Percentiles rank a stretch among this genome's conserved stretches.
Evolutionary conservation across 2,329 filamentous ascomycete species (phyloP).

Genomic region (Penicillium thymicola): DNA sequence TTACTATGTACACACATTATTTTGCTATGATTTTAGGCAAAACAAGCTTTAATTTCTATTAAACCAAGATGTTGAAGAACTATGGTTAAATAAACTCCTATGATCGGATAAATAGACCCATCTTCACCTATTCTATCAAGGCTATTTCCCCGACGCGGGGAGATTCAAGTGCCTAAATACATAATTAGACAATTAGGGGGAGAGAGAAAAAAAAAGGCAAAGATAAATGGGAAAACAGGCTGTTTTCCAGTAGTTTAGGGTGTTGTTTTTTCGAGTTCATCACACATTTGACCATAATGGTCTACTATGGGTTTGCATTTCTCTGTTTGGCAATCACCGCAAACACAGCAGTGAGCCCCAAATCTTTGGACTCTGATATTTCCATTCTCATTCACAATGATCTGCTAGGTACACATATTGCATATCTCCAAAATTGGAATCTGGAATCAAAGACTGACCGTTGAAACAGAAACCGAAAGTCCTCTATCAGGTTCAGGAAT

Average conservation of each 20-base stretch:
- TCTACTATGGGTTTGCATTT: neutral
- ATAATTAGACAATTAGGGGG: neutral
- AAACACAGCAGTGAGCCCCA: slow-evolving; percentile 11
- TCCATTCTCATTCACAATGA: slow-evolving; percentile 23
- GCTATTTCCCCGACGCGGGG: slow-evolving; percentile 16
- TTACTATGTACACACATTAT: neutral
- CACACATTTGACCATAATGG: slow-evolving; percentile 6
- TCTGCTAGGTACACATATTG: slow-evolving; percentile 7
- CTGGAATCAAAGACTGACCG: neutral
- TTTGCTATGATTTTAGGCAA: neutral
- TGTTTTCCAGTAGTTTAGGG: neutral
- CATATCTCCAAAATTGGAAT: neutral
- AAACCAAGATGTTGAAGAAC: neutral
- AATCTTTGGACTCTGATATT: slow-evolving; percentile 14
- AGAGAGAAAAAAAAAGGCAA: neutral
- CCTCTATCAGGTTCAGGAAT: slow-evolving; percentile 14
- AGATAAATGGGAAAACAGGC: neutral
- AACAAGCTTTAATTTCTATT: neutral
- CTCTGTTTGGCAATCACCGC: slow-evolving; percentile 3
- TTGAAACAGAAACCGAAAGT: slow-evolving; percentile 14
- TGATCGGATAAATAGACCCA: slow-evolving; percentile 3
- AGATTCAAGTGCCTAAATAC: slow-evolving; percentile 4
- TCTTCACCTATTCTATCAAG: neutral
- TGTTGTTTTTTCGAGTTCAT: too few species aligned
- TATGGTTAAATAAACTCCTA: neutral